These are phyloP conservation scores for Pochonia chlamydosporia DNA, from an alignment of 2,329 filamentous ascomycete genomes.

Conservation along the genomic window DNA sequence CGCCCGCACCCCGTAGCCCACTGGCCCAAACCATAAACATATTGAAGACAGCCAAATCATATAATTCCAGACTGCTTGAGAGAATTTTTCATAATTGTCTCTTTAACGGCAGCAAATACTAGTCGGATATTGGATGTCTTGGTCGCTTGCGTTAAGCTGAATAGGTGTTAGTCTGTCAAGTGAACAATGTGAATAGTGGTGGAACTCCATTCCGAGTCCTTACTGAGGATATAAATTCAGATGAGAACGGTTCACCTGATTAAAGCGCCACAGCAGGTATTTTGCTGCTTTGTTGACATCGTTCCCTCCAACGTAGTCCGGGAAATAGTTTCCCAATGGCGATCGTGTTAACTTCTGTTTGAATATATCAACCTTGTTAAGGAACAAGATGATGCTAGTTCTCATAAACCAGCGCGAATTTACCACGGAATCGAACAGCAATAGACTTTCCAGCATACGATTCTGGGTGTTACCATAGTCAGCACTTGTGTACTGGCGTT, in stretches of 20 bases:
- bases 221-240: constrained; percentile 97
- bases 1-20: constrained; percentile 14
- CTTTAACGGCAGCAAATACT: constrained; percentile 96
- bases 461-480: constrained; percentile 63
- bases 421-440: constrained; percentile 96
- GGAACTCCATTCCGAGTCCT: constrained; percentile 27
- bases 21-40: constrained; percentile 12
- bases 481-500: neutral
- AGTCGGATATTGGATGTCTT: constrained; percentile 97
- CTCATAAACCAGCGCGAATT: constrained; percentile 99
- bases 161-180: neutral
- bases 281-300: constrained; percentile 98
- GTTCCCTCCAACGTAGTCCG: constrained; percentile 94
- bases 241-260: constrained; percentile 94
- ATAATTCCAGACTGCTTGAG: constrained; percentile 97
- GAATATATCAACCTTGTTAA: constrained; percentile 99
- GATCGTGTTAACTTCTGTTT: constrained; percentile 88
- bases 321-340: constrained; percentile 90
- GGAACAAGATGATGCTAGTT: constrained; percentile 95
- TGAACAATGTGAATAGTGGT: no score
- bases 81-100: constrained; percentile 97
- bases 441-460: constrained; percentile 97
- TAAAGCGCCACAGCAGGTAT: constrained; percentile 96
- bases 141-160: constrained; percentile 92
- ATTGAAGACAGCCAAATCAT: constrained; percentile 34